Evolutionary conservation across 495 filamentous ascomycete species (phyloP).

Genomic region (Trichoderma erinaceum): DNA sequence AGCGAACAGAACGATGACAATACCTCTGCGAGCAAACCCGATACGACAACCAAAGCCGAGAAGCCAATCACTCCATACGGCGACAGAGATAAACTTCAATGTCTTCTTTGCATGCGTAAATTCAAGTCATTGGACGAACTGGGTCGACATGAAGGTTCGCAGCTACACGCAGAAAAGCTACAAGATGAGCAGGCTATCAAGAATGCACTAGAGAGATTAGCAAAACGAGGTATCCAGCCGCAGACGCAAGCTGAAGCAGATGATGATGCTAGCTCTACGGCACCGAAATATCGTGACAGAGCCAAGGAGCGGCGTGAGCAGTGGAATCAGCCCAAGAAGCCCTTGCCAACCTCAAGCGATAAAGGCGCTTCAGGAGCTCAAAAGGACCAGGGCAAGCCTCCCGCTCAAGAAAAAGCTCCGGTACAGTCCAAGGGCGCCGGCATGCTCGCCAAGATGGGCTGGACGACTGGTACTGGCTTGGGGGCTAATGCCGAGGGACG

Average conservation of each 20-base stretch:
- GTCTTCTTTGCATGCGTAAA: constrained; percentile 30
- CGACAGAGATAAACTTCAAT: constrained; percentile 30
- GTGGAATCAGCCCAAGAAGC: constrained; percentile 60
- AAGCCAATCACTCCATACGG: constrained; percentile 24
- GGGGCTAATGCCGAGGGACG: constrained; percentile 74
- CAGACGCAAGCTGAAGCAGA: constrained; percentile 17
- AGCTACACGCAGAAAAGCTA: constrained; percentile 25
- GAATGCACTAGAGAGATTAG: constrained; percentile 28
- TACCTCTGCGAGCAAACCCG: neutral
- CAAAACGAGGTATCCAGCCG: constrained; percentile 21
- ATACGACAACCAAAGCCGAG: constrained; percentile 30
- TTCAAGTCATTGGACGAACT: constrained; percentile 22
- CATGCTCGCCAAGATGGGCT: constrained; percentile 87
- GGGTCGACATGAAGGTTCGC: constrained; percentile 28
- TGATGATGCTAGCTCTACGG: constrained; percentile 24
- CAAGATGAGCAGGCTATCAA: constrained; percentile 29
- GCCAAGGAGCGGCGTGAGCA: constrained; percentile 74
- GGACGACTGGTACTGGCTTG: constrained; percentile 71
- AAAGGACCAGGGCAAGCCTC: neutral
- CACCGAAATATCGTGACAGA: constrained; percentile 66
- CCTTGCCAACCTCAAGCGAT: constrained; percentile 36
- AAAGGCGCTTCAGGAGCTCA: constrained; percentile 24
- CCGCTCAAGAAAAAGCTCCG: constrained; percentile 25
- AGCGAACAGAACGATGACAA: neutral
- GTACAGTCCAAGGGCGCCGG: constrained; percentile 72